Base-by-base conservation (phyloP, 805 yeast genomes). In the Nadsonia fulvescens region DNA sequence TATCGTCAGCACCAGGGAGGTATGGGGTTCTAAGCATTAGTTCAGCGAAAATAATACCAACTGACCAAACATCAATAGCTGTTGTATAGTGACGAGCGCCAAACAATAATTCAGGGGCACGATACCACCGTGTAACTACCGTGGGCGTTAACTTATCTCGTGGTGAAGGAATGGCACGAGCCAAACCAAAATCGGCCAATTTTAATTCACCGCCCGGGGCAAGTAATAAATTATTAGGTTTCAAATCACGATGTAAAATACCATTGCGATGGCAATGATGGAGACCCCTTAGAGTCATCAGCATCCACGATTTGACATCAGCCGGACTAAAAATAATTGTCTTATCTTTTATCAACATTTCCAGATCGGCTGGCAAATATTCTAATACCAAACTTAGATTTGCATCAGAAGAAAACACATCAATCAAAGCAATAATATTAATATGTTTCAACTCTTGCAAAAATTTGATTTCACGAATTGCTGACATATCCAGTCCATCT, bases 401-500 rank as follows among this genome's bases (percentile, higher is more conserved):
- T n/a, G 53, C 46, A 18, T 66, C 56, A 1, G 70, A 57, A 13
- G 81, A 68, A 48, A 74, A 86, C 5, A 89, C 94, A 46, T 89
- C 95, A 3, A 81, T 59, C 27, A 89, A 58, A 43, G 79, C 93
- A 34, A 89, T 86, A 12, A 89, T 76, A 43, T 83, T 83, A 12
- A 54, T 59, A 45, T 78, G 83, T 24, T 63, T 62, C 29, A 83
- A 47, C 39, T 83, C 95, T 42, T 78, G 91, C 12, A 81, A 51
- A 41, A 75, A 79, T 40, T 82, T 82, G 34, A 81, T 79, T 46
- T 81, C 94, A 38, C 93, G 49, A n/a, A 81, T 65, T 18, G 96
- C 96, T 12, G 92, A 75, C 93, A 83, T 83, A 51, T 89, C 98
- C 27, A 89, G 54, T 0, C 99, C 99, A 53, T 89, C 96, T 47